A percentile compares a stretch with the other conserved stretches of the same genome.
Evolutionary conservation across 805 yeast genomes (phyloP).

Genomic region (Ogataea naganishii): DNA sequence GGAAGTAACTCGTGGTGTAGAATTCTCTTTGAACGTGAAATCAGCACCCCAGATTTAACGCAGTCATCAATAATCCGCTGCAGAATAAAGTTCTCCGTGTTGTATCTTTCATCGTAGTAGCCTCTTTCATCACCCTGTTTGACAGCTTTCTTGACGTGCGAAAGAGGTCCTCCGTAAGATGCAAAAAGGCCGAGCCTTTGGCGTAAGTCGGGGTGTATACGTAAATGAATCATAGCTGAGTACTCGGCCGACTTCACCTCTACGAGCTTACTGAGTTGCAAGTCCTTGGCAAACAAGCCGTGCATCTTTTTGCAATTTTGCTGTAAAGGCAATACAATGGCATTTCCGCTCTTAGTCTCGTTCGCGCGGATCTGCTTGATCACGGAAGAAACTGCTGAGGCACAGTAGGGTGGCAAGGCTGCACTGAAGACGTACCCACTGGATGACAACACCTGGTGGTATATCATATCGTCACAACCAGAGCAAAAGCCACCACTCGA

Average conservation of each 20-base stretch:
- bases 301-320: slow-evolving; percentile 31
- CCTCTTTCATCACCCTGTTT: slow-evolving; percentile 33
- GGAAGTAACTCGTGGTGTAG: slow-evolving; percentile 71
- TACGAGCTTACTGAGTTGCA: slow-evolving; percentile 28
- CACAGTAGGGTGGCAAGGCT: slow-evolving; percentile 86
- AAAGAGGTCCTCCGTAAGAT: slow-evolving; percentile 37
- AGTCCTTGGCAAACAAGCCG: slow-evolving; percentile 30
- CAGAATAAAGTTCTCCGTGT: slow-evolving; percentile 50
- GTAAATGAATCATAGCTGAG: slow-evolving; percentile 67
- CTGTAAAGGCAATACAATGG: slow-evolving; percentile 29
- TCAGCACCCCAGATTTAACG: slow-evolving; percentile 44
- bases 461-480: slow-evolving; percentile 75
- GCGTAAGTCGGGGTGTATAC: slow-evolving; percentile 41
- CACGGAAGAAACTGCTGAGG: slow-evolving; percentile 45
- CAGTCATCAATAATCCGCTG: slow-evolving; percentile 58
- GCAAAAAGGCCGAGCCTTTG: slow-evolving; percentile 36
- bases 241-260: slow-evolving; percentile 45
- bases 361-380: slow-evolving; percentile 38
- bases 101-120: slow-evolving; percentile 32
- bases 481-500: slow-evolving; percentile 92
- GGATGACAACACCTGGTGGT: slow-evolving; percentile 87
- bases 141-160: slow-evolving; percentile 32
- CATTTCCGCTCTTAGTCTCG: slow-evolving; percentile 23
- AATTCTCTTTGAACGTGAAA: slow-evolving; percentile 49
- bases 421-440: slow-evolving; percentile 92